These are phyloP conservation scores for Lactuca saligna DNA, from an alignment of 129 eudicot species.

Conservation along the genomic window DNA sequence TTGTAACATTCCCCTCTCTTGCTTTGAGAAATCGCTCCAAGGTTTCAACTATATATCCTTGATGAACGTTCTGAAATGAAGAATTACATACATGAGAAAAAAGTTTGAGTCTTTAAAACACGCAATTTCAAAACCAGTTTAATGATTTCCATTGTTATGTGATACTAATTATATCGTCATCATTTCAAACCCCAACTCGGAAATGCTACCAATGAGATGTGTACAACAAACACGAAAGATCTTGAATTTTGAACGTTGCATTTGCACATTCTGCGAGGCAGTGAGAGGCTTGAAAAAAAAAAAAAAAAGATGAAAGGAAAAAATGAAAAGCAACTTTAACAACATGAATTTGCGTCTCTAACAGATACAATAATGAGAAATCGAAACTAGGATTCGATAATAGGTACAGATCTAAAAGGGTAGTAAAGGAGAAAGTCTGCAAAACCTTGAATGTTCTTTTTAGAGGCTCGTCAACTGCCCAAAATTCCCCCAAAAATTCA, in stretches of 20 bases:
- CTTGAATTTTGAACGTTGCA: conserved; percentile 21
- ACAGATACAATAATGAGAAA: neutral
- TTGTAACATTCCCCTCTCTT: conserved; percentile 65
- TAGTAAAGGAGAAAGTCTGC: conserved; percentile 24
- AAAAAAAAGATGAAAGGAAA: conserved; percentile 1
- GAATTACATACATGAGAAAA: neutral
- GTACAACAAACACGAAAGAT: conserved; percentile 13
- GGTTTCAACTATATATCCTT: conserved; percentile 58
- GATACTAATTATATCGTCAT: neutral
- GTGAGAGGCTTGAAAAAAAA: neutral
- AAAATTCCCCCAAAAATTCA: conserved; percentile 18
- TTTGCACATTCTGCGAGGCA: conserved; percentile 5
- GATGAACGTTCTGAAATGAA: conserved; percentile 65
- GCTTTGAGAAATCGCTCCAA: conserved; percentile 68
- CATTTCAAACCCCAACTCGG: neutral
- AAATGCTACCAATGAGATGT: neutral
- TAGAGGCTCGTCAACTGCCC: conserved; percentile 76
- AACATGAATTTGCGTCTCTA: neutral
- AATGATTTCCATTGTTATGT: neutral
- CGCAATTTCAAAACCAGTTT: neutral
- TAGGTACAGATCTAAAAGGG: conserved; percentile 32
- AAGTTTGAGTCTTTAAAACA: neutral
- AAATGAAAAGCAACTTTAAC: conserved; percentile 4
- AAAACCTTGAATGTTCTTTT: conserved; percentile 65
- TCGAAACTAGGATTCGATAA: conserved; percentile 10